Evolutionary conservation across 176 grass and related monocot genomes (phyloP).

Genomic region (Pontederia crassipes): DNA sequence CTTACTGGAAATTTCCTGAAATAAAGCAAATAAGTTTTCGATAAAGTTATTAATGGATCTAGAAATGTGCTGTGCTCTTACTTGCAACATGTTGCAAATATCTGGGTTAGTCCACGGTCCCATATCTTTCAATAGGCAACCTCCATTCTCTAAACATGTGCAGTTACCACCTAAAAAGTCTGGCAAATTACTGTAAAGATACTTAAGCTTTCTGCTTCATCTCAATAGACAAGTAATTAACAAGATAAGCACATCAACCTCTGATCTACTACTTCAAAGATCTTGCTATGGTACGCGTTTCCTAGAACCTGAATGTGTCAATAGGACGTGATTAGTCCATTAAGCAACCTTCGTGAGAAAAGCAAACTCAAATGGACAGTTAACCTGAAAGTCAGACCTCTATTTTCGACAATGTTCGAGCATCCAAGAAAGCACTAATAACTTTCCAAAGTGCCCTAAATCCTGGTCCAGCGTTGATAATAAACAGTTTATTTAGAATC

Average conservation of each 20-base stretch:
- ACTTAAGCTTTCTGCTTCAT: slow-evolving; percentile 20
- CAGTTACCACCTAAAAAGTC: slow-evolving; percentile 75
- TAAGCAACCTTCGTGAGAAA: too few relatives aligned
- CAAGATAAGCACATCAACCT: slow-evolving; percentile 30
- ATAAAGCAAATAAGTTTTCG: slow-evolving; percentile 9
- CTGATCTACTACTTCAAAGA: slow-evolving; percentile 72
- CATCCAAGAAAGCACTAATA: slow-evolving; percentile 70
- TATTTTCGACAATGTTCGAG: slow-evolving; percentile 71
- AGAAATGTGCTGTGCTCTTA: slow-evolving; percentile 22
- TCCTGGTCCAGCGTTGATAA: slow-evolving; percentile 93
- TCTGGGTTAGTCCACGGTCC: slow-evolving; percentile 65
- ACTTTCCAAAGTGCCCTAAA: slow-evolving; percentile 92
- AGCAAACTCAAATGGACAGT: slow-evolving; percentile 6
- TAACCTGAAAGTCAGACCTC: slow-evolving; percentile 34
- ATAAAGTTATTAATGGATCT: slow-evolving; percentile 17
- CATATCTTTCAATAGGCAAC: slow-evolving; percentile 83
- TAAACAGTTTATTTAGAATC: slow-evolving; percentile 84
- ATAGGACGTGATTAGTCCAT: background rate
- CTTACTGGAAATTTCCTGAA: slow-evolving; percentile 41
- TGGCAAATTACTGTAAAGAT: slow-evolving; percentile 72
- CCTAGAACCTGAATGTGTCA: slow-evolving; percentile 58
- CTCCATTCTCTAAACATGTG: slow-evolving; percentile 52
- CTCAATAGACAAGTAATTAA: slow-evolving; percentile 17
- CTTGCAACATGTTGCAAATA: slow-evolving; percentile 48
- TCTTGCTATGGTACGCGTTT: slow-evolving; percentile 39